These are phyloP conservation scores for Torrubiella hemipterigena DNA, from an alignment of 2,329 filamentous ascomycete species.

Conservation along the genomic window DNA sequence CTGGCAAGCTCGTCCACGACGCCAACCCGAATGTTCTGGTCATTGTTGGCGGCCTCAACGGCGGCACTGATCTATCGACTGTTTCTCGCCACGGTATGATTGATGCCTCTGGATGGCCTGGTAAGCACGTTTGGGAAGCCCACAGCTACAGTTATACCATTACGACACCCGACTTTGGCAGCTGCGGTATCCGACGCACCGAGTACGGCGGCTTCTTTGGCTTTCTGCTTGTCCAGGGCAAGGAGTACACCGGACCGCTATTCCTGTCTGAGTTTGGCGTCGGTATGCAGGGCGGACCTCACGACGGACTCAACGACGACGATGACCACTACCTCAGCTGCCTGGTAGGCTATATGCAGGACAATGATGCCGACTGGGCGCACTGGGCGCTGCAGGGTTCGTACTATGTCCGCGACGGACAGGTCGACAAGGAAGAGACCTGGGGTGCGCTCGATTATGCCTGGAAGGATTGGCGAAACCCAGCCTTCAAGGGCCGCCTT, in stretches of 20 bases:
- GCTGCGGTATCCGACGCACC: conserved; percentile 28
- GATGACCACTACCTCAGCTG: conserved; percentile 39
- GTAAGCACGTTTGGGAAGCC: conserved; percentile 48
- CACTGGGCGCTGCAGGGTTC: conserved; percentile 47
- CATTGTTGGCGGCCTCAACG: conserved; percentile 40
- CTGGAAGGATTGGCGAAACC: conserved; percentile 26
- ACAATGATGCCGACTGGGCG: conserved; percentile 47
- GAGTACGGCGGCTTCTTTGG: conserved; percentile 36
- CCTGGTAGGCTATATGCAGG: conserved; percentile 36
- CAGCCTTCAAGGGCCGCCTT: conserved; percentile 20
- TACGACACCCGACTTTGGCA: conserved; percentile 28
- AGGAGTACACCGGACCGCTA: conserved; percentile 39
- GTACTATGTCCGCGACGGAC: conserved; percentile 43
- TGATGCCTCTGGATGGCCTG: conserved; percentile 30
- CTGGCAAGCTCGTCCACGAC: conserved; percentile 34
- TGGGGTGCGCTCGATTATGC: conserved; percentile 36
- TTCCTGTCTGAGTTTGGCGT: conserved; percentile 49
- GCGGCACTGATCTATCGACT: conserved; percentile 37
- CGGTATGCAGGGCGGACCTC: conserved; percentile 28
- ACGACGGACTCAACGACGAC: conserved; percentile 28
- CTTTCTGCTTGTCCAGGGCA: conserved; percentile 36
- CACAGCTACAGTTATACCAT: conserved; percentile 46
- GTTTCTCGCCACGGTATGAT: conserved; percentile 23
- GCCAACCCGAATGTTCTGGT: conserved; percentile 40
- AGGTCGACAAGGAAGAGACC: conserved; percentile 37